Evolutionary conservation across 345 rosid species (phyloP), one percentile per base, ranked within the genome.

Genomic region (Anacardium occidentale): DNA sequence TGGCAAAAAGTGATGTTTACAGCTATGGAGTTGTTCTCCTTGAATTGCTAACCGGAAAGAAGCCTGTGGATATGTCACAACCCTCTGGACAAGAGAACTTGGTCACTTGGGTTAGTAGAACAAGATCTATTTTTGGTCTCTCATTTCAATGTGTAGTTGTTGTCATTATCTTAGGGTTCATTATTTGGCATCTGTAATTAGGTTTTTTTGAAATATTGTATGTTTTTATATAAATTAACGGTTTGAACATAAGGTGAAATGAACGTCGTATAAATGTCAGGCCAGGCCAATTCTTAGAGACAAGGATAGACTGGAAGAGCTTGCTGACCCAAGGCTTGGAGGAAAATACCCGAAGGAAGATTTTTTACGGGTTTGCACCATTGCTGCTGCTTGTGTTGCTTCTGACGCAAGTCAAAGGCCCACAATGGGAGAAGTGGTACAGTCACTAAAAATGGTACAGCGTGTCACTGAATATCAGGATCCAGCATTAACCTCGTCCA

Each of bases 401-500:
- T 94, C 98, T 3, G 98, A 95, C 79, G 93, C 98, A 4, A 95
- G 75, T 82, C 98, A 92, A 72, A 82, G 99, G 78, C 99, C 99
- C 21, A 88, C 98, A 14, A 95, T 92, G 98, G 99, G 99, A 1
- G 98, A 95, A 89, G 99, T 95, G 72, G 98, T 95, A 17, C 99
- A 95, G 78, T 95, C 99, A n/a, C 90, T 95, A 11, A 95, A 95
- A 83, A 95, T 95, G 99, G 98, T 95, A 68, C 99, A 92, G 85
- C 86, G 94, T 0, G 86, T 85, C 0, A 75, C 88, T 2, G 99
- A 95, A 80, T 81, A 87, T 76, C 99, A 89, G 56, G 98, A 95
- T 59, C 69, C 91, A 6, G 65, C 78, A 63, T 47, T 77, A 75
- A 75, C 76, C 68, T 59, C 79, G 32, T 44, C 83, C 34, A 89